These are phyloP conservation scores for Penstemon newberryi DNA, from an alignment of 257 asterid genomes.

Conservation along the genomic window DNA sequence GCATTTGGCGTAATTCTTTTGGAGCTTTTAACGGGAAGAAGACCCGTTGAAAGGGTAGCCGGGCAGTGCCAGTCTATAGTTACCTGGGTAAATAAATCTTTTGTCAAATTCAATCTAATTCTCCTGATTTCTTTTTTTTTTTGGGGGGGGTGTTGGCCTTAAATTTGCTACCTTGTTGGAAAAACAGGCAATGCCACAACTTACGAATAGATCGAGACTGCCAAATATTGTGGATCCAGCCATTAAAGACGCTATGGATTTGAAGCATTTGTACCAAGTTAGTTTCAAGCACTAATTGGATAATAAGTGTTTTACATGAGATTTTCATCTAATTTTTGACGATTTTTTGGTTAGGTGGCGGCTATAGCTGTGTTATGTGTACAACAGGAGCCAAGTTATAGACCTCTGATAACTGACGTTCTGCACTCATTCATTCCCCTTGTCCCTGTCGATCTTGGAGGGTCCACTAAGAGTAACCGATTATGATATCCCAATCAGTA, in stretches of 20 bases:
- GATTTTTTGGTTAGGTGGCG: constrained; percentile 62
- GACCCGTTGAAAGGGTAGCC: constrained; percentile 71
- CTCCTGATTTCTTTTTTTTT: neutral
- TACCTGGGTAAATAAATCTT: constrained; percentile 60
- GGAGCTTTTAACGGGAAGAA: constrained; percentile 86
- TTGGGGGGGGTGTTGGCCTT: constrained; percentile 12
- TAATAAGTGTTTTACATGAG: neutral
- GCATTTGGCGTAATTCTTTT: constrained; percentile 90
- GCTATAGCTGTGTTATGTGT: constrained; percentile 95
- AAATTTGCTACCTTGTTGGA: constrained; percentile 8
- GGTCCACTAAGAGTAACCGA: constrained; percentile 63
- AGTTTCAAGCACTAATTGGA: constrained; percentile 5
- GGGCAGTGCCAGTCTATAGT: constrained; percentile 85
- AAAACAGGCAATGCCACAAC: constrained; percentile 95
- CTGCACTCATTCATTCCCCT: constrained; percentile 95
- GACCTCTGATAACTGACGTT: constrained; percentile 93
- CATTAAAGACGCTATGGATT: constrained; percentile 78
- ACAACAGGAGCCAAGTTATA: constrained; percentile 93
- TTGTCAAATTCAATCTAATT: neutral
- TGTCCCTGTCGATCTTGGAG: constrained; percentile 88
- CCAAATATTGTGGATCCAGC: constrained; percentile 77
- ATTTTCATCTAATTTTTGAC: neutral
- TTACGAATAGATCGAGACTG: constrained; percentile 86
- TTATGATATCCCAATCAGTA: constrained; percentile 30
- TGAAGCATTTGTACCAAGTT: constrained; percentile 93